A percentile compares a stretch with the other conserved stretches of the same genome.
These are phyloP conservation scores for Aspergillus niger DNA, from an alignment of 2,329 filamentous ascomycete species.

Conservation along the genomic window DNA sequence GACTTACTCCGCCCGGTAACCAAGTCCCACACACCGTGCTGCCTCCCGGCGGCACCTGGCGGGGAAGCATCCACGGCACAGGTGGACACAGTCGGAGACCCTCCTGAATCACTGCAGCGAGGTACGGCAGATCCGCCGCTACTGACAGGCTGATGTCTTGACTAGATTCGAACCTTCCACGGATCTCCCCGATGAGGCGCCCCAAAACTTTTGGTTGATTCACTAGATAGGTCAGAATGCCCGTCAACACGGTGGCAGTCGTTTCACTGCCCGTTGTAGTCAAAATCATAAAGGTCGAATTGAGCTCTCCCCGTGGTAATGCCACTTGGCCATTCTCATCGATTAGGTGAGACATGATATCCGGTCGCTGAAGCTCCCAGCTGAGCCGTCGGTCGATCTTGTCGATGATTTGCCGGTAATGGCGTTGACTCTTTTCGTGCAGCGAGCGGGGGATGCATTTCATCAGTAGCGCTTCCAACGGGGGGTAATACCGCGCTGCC, in stretches of 20 bases:
- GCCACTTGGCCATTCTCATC: too few relatives aligned
- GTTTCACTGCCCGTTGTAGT: slow-evolving; percentile 28
- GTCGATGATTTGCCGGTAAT: slow-evolving; percentile 24
- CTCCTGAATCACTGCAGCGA: slow-evolving; percentile 31
- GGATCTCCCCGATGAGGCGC: neutral
- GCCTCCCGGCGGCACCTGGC: slow-evolving; percentile 6
- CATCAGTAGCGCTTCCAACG: slow-evolving; percentile 20
- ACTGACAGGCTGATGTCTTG: slow-evolving; percentile 13
- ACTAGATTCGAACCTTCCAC: neutral
- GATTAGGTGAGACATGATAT: too few relatives aligned
- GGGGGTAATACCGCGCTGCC: slow-evolving; percentile 23
- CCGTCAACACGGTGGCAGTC: slow-evolving; percentile 18
- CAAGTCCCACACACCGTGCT: slow-evolving; percentile 6
- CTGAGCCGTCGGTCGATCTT: too few relatives aligned
- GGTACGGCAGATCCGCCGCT: slow-evolving; percentile 21
- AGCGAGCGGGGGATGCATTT: slow-evolving; percentile 16
- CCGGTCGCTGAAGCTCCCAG: too few relatives aligned
- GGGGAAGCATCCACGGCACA: slow-evolving; percentile 13
- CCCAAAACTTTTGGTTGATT: neutral
- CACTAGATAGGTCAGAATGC: slow-evolving; percentile 4
- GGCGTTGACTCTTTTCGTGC: slow-evolving; percentile 16
- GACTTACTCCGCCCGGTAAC: slow-evolving; percentile 6
- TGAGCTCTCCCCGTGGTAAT: too few relatives aligned
- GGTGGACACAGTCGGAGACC: slow-evolving; percentile 31
- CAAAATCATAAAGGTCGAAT: slow-evolving; percentile 4